Evolutionary conservation across 192 early-diverging fungal genomes (phyloP), one percentile per base, ranked within the genome.

Genomic region (Obelidium mucronatum): DNA sequence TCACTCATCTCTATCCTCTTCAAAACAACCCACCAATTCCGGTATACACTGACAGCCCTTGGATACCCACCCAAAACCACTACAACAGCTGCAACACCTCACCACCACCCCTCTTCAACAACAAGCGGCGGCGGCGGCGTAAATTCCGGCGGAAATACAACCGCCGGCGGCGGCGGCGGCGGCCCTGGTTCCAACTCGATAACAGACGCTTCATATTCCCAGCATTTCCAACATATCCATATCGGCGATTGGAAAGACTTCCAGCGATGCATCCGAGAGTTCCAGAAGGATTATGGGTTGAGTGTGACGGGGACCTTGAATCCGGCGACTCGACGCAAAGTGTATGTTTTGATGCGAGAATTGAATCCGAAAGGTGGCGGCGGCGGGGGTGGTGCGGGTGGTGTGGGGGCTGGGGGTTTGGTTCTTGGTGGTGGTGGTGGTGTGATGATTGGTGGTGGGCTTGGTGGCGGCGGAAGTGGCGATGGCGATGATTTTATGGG

Each of bases 241-340:
- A 28, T 52, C n/a, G 67, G 19, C 1, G 67, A 69, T 33, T 52
- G 40, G 42, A 69, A 54, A 53, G 48, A 44, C 30, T 69, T 69
- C 40, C 35, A 69, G 34, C 13, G 22, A 17, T 69, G 22, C 22
- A 51, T 69, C 26, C 8, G 35, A 17, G 48, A 44, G 30, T 69
- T 69, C 35, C 67, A 69, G 36, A 24, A 52, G 35, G 67, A 40
- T 13, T 17, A 48, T 26, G 67, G 48, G 6, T 35, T 69, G 30
- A 44, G 17, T 17, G 52, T 53, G 15, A 52, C 42, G 2, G 67
- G 67, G 24, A 35, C 52, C 30, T 22, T 69, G 40, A 44, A 33
- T 44, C 11, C 11, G 28, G 52, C 48, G 3, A 35, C 67, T 6
- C 42, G 67, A 26, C 28, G 19, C 11, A 44, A 53, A 26, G 17